Conservation (phyloP, 768 basidiomycete genomes). For the Trametes cingulata region DNA sequence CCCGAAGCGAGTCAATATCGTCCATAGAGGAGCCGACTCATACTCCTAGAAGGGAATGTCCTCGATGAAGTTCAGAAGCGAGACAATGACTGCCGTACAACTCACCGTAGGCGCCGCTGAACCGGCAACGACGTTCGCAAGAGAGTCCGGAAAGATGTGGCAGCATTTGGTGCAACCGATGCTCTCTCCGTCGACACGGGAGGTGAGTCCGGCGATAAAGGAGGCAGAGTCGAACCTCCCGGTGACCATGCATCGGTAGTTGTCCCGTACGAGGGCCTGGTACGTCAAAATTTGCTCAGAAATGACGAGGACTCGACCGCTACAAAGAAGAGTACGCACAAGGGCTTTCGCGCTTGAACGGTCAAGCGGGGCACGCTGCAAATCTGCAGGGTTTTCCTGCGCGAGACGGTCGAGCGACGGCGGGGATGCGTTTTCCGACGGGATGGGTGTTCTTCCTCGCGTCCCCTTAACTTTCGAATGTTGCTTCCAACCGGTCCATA, state of each 20-base stretch:
- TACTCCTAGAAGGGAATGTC: neutral
- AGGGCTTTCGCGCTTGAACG: neutral
- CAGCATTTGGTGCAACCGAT: neutral
- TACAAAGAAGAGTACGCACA: neutral
- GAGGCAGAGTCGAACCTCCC: neutral
- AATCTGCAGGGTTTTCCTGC: neutral
- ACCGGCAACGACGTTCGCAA: neutral
- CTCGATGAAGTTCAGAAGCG: neutral
- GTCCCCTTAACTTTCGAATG: neutral
- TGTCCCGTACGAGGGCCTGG: neutral
- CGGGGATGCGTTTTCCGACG: neutral
- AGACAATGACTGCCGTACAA: neutral
- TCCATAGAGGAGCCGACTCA: neutral
- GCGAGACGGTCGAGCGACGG: neutral
- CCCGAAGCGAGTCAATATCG: neutral
- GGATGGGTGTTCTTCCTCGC: neutral
- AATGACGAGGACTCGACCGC: neutral
- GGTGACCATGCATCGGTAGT: neutral
- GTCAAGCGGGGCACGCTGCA: constrained; percentile 1
- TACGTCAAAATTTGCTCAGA: no score
- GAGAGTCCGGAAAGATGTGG: neutral
- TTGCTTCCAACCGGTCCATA: neutral
- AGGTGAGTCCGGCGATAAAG: neutral
- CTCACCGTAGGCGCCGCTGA: neutral
- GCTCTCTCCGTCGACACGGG: neutral